These are phyloP conservation scores for Phytophthora constricta DNA, from an alignment of 352 stramenopile genomes.

Conservation along the genomic window DNA sequence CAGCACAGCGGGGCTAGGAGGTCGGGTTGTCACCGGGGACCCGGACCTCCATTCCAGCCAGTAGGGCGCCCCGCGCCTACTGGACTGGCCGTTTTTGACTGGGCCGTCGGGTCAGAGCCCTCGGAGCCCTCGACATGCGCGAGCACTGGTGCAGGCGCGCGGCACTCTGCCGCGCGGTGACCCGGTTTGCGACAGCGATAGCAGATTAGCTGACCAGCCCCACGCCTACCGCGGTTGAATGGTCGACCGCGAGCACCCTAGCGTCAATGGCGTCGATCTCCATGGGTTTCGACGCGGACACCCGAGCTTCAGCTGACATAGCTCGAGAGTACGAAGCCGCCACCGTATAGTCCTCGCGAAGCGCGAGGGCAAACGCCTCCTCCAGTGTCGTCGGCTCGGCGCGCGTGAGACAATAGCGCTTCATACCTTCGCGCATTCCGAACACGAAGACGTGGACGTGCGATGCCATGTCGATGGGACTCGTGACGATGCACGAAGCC, in stretches of 20 bases:
- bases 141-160: slow-evolving; percentile 2
- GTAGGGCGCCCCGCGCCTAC: slow-evolving; percentile 12
- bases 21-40: not conserved
- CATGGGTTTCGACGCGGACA: slow-evolving; percentile 9
- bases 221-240: not conserved
- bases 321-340: not conserved
- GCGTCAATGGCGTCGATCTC: slow-evolving; percentile 18
- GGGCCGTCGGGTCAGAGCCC: too few relatives aligned
- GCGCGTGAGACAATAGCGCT: slow-evolving; percentile 12
- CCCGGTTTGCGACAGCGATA: not conserved
- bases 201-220: not conserved
- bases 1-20: slow-evolving; percentile 12
- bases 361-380: slow-evolving; percentile 13
- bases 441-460: slow-evolving; percentile 28
- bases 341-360: slow-evolving; percentile 25
- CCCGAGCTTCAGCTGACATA: not conserved
- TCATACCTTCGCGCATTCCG: slow-evolving; percentile 18
- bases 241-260: not conserved
- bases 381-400: slow-evolving; percentile 9
- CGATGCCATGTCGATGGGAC: slow-evolving; percentile 10
- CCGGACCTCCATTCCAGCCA: slow-evolving; percentile 11
- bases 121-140: not conserved
- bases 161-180: slow-evolving; percentile 9
- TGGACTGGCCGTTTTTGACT: not conserved
- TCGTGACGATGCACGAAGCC: slow-evolving; percentile 8